Percentiles rank a stretch among this genome's conserved stretches.
These are phyloP conservation scores for Aspergillus sp. DNA, from an alignment of 2,329 filamentous ascomycete genomes.

Conservation along the genomic window DNA sequence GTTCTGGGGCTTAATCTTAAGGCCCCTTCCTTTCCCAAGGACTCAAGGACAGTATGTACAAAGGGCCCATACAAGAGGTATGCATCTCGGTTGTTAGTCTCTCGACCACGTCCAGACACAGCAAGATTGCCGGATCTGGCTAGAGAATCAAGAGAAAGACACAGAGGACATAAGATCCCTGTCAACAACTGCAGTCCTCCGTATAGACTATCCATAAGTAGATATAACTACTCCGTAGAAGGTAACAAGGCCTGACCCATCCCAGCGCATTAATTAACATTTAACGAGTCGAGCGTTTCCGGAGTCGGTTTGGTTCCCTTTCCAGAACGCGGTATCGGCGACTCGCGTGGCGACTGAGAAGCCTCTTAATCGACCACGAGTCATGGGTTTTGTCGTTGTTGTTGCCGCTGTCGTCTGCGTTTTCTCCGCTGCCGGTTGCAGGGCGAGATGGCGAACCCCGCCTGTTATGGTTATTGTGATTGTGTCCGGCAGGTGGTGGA, in stretches of 20 bases:
- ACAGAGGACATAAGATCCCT: not conserved
- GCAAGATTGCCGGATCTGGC: not conserved
- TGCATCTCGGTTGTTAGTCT: not conserved
- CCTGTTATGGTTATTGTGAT: not conserved
- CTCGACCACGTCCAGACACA: not conserved
- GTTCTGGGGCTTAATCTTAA: too few relatives aligned
- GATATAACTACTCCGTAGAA: not conserved
- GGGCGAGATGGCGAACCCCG: not conserved
- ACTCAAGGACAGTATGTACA: too few relatives aligned
- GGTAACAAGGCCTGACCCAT: not conserved
- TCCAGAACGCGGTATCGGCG: conserved; percentile 32
- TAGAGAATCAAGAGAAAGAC: not conserved
- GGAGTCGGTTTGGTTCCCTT: conserved; percentile 30
- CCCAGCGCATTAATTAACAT: not conserved
- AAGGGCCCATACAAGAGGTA: not conserved
- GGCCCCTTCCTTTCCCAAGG: not conserved
- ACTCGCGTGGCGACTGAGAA: conserved; percentile 27
- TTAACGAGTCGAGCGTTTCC: conserved; percentile 25
- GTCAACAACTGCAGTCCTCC: not conserved
- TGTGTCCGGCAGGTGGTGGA: conserved; percentile 9
- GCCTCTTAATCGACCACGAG: conserved; percentile 30
- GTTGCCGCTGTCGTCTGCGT: too few relatives aligned
- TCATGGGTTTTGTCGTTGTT: conserved; percentile 10
- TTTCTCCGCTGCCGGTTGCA: not conserved
- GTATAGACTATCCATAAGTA: not conserved